Percentiles rank a stretch among this genome's conserved stretches.
Conservation (phyloP, 164 flowering plant species). For the Dillenia suffruticosa region DNA sequence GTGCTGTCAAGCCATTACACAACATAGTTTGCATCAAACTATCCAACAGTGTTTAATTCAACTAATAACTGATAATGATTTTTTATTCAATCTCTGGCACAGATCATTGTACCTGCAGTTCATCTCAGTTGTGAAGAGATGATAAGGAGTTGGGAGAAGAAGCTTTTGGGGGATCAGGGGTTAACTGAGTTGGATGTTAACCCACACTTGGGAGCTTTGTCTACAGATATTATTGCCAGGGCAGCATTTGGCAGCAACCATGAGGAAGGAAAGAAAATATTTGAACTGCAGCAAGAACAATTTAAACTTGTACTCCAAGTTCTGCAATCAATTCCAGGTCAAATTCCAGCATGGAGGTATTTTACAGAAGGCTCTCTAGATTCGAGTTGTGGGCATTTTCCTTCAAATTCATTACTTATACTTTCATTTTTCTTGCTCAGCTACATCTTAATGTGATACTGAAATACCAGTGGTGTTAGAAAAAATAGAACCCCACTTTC, state of each 20-base stretch:
- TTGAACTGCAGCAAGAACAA: slow-evolving; percentile 32
- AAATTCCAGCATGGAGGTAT: slow-evolving; percentile 44
- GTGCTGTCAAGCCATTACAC: too few species aligned
- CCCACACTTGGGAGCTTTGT: slow-evolving; percentile 23
- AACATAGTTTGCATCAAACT: too few species aligned
- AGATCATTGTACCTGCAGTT: slow-evolving; percentile 33
- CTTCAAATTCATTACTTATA: too few species aligned
- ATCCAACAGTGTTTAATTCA: background rate
- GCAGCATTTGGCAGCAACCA: slow-evolving; percentile 45
- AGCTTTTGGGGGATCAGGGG: slow-evolving; percentile 2
- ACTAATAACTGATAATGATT: background rate
- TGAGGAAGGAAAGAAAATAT: slow-evolving; percentile 38
- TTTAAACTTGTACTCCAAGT: slow-evolving; percentile 9
- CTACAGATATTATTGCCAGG: slow-evolving; percentile 36
- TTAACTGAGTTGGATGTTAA: slow-evolving; percentile 30
- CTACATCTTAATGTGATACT: too few species aligned
- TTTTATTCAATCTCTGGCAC: background rate
- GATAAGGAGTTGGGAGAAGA: slow-evolving; percentile 22
- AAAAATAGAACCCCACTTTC: too few species aligned
- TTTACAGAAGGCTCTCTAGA: background rate
- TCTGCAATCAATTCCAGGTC: slow-evolving; percentile 8
- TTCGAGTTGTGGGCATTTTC: too few species aligned
- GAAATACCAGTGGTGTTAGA: too few species aligned
- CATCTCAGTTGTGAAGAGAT: slow-evolving; percentile 19
- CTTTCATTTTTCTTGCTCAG: too few species aligned